phyloP scores from a whole-genome alignment of 2,329 filamentous ascomycete species.

The Harringtonia lauricola region DNA sequence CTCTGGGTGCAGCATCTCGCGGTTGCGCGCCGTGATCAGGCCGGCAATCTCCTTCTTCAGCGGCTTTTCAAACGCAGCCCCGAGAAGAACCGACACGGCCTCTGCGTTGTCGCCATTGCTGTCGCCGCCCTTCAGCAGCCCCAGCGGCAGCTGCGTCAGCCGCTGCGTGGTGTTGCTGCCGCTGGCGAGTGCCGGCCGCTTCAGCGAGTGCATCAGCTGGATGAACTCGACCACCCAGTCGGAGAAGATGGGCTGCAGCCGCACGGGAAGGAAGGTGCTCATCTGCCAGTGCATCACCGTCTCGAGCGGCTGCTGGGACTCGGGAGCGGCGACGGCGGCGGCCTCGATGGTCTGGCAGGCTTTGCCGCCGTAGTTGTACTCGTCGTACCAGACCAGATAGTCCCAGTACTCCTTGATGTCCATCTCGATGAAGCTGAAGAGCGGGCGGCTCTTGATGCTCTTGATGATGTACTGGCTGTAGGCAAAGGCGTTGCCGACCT shows the following conservation, averaged over 20 bases:
- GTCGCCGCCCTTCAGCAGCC: constrained; percentile 28
- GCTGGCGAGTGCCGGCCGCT: constrained; percentile 51
- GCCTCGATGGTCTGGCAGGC: constrained; percentile 77
- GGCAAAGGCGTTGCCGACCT: constrained; percentile 91
- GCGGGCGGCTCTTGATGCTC: constrained; percentile 86
- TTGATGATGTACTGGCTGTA: constrained; percentile 98
- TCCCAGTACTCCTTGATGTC: constrained; percentile 99
- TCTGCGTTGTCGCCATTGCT: constrained; percentile 36
- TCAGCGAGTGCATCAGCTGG: constrained; percentile 81
- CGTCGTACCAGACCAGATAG: constrained; percentile 96
- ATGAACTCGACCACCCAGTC: constrained; percentile 95
- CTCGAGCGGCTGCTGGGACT: constrained; percentile 25
- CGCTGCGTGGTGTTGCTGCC: constrained; percentile 38
- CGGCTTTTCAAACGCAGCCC: constrained; percentile 77
- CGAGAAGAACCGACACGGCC: constrained; percentile 52
- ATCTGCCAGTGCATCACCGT: constrained; percentile 99
- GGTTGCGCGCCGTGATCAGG: constrained; percentile 76
- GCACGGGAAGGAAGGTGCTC: constrained; percentile 70
- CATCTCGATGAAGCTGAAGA: constrained; percentile 95
- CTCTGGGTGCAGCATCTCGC: constrained; percentile 81
- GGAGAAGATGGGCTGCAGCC: constrained; percentile 75
- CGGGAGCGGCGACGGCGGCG: constrained; percentile 33
- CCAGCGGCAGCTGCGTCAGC: constrained; percentile 42
- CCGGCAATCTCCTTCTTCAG: constrained; percentile 78
- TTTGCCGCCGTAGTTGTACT: constrained; percentile 97